phyloP scores from a whole-genome alignment of 208 protist genomes.

The Tritrichomonas foetus region DNA sequence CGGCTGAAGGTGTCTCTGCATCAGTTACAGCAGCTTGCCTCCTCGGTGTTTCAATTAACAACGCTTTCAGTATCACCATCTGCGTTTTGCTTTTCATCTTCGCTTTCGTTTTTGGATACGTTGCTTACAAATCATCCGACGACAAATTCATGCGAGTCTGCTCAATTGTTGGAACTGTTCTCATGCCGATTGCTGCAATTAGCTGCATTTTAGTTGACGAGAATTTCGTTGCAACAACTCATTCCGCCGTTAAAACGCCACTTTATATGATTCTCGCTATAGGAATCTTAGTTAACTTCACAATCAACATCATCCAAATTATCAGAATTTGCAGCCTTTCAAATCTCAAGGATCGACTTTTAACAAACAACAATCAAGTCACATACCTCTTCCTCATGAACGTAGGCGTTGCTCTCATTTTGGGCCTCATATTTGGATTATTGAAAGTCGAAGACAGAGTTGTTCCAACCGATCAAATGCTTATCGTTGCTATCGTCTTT shows the following conservation, averaged over 20 bases:
- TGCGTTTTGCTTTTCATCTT: not conserved
- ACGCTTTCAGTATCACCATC: not conserved
- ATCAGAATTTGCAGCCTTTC: not conserved
- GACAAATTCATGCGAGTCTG: not conserved
- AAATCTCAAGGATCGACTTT: not conserved
- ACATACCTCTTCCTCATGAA: not conserved
- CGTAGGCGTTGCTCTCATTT: not conserved
- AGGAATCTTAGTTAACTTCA: not conserved
- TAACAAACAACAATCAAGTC: not conserved
- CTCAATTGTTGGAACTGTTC: not conserved
- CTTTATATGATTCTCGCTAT: not conserved
- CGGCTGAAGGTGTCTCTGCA: not conserved
- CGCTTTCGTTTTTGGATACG: not conserved
- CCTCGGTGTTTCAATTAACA: not conserved
- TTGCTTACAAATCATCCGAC: not conserved
- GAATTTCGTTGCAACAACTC: not conserved
- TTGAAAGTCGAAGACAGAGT: not conserved
- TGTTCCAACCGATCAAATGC: not conserved
- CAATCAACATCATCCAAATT: not conserved
- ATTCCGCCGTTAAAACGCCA: not conserved
- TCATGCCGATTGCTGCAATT: constrained; percentile 8
- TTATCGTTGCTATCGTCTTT: not conserved
- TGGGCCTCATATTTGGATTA: not conserved
- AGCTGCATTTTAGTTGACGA: not conserved
- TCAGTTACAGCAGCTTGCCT: not conserved